Evolutionary conservation across 257 asterid genomes (phyloP).

Genomic region (Solanum tarapatanum): DNA sequence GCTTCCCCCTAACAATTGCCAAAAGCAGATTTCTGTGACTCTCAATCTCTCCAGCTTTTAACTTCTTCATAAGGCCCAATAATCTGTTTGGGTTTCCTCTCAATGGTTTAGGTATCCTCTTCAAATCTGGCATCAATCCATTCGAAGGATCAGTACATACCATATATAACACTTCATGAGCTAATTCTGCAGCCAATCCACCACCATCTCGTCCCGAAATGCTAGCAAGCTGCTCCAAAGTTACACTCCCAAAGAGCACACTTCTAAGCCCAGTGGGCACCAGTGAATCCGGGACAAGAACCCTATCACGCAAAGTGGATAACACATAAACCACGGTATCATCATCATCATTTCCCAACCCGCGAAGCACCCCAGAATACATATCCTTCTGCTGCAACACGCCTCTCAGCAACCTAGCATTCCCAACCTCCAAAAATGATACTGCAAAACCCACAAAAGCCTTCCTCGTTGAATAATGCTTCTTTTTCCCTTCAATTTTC

Average conservation of each 20-base stretch:
- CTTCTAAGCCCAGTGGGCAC: conserved; percentile 81
- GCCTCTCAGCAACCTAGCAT: conserved; percentile 71
- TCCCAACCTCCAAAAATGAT: conserved; percentile 75
- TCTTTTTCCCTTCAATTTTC: conserved; percentile 30
- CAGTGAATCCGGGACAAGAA: conserved; percentile 62
- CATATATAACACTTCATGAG: conserved; percentile 44
- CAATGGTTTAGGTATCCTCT: conserved; percentile 55
- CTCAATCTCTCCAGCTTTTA: conserved; percentile 53
- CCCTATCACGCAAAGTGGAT: conserved; percentile 44
- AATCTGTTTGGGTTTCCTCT: conserved; percentile 73
- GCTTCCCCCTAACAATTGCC: conserved; percentile 65
- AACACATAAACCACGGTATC: conserved; percentile 49
- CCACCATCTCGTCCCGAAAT: conserved; percentile 62
- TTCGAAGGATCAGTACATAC: conserved; percentile 73
- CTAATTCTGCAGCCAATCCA: conserved; percentile 52
- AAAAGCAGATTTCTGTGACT: conserved; percentile 59
- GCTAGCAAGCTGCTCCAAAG: conserved; percentile 65
- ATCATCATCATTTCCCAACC: conserved; percentile 74
- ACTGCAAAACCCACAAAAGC: conserved; percentile 66
- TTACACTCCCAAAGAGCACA: conserved; percentile 85
- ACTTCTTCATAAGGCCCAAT: conserved; percentile 77
- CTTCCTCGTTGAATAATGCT: conserved; percentile 50
- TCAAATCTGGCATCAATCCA: conserved; percentile 84
- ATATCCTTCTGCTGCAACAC: conserved; percentile 77
- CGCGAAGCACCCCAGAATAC: conserved; percentile 84